Conservation (phyloP, 192 early-diverging fungal species). For the Globomyces pollinis-pini region DNA sequence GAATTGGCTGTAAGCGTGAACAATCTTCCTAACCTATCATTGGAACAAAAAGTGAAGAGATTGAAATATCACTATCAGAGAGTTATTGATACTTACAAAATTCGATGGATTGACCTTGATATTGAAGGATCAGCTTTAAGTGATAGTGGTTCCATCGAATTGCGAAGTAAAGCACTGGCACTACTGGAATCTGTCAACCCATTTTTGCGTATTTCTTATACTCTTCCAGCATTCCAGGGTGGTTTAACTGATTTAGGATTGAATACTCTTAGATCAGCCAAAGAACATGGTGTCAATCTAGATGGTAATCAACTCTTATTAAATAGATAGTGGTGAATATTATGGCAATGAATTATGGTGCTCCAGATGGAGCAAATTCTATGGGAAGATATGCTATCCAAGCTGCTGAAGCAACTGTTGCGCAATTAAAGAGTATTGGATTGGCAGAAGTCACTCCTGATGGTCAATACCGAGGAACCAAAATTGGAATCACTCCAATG, state of each 20-base stretch:
- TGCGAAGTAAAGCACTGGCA: conserved; percentile 29
- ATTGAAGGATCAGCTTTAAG: conserved; percentile 28
- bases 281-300: conserved; percentile 14
- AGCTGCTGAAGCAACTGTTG: conserved; percentile 13
- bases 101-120: conserved; percentile 34
- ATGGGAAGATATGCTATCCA: conserved; percentile 32
- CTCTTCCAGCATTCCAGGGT: conserved; percentile 23
- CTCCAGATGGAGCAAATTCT: conserved; percentile 28
- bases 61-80: conserved; percentile 12
- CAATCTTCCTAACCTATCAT: neutral
- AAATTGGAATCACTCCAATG: conserved; percentile 40
- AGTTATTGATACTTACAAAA: conserved; percentile 29
- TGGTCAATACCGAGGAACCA: neutral
- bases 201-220: conserved; percentile 24
- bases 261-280: conserved; percentile 17
- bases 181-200: conserved; percentile 15
- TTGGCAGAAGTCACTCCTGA: conserved; percentile 3
- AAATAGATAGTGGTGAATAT: conserved; percentile 40
- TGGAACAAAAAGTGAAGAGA: too few relatives aligned
- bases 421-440: conserved; percentile 17
- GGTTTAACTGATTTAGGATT: conserved; percentile 21
- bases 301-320: too few relatives aligned
- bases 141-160: conserved; percentile 16
- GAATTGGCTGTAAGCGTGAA: neutral
- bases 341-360: conserved; percentile 35